Percentiles rank a stretch among this genome's conserved stretches.
phyloP scores from a whole-genome alignment of 2,329 filamentous ascomycete species.

The Neopestalotiopsis sp. region DNA sequence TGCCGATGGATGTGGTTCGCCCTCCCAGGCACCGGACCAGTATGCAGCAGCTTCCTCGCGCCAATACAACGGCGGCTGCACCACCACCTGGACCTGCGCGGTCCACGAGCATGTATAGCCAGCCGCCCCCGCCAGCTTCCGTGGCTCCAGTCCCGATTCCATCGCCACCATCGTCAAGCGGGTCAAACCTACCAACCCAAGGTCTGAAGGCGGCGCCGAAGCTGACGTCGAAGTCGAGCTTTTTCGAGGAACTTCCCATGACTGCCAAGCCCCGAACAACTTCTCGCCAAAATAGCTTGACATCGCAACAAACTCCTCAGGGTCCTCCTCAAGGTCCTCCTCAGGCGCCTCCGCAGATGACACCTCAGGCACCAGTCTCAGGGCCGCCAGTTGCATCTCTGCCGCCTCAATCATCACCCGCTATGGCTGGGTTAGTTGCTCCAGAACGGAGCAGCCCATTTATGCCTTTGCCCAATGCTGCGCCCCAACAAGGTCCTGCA shows the following conservation, averaged over 20 bases:
- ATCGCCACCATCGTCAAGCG: conserved; percentile 45
- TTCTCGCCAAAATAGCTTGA: conserved; percentile 56
- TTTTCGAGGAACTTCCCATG: conserved; percentile 80
- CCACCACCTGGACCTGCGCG: conserved; percentile 38
- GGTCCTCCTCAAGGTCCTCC: conserved; percentile 41
- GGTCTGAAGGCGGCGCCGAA: conserved; percentile 40
- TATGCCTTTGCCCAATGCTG: conserved; percentile 48
- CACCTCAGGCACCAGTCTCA: conserved; percentile 25
- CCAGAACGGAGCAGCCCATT: conserved; percentile 61
- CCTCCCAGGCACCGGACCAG: conserved; percentile 68
- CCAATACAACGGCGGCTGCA: conserved; percentile 46
- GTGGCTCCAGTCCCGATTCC: conserved; percentile 31
- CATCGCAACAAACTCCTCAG: conserved; percentile 45
- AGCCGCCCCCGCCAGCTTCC: conserved; percentile 27
- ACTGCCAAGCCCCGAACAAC: conserved; percentile 65
- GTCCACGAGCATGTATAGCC: conserved; percentile 60
- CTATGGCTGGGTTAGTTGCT: conserved; percentile 52
- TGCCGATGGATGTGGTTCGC: conserved; percentile 86
- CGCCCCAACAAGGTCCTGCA: conserved; percentile 37
- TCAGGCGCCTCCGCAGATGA: conserved; percentile 30
- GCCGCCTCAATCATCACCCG: conserved; percentile 22
- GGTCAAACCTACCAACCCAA: conserved; percentile 38
- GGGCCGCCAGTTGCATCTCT: conserved; percentile 21
- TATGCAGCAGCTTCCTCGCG: conserved; percentile 58
- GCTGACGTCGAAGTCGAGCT: conserved; percentile 57